A percentile compares a stretch with the other conserved stretches of the same genome.
Evolutionary conservation across 768 basidiomycete genomes (phyloP).

Genomic region (Rhizopogon roseolus): DNA sequence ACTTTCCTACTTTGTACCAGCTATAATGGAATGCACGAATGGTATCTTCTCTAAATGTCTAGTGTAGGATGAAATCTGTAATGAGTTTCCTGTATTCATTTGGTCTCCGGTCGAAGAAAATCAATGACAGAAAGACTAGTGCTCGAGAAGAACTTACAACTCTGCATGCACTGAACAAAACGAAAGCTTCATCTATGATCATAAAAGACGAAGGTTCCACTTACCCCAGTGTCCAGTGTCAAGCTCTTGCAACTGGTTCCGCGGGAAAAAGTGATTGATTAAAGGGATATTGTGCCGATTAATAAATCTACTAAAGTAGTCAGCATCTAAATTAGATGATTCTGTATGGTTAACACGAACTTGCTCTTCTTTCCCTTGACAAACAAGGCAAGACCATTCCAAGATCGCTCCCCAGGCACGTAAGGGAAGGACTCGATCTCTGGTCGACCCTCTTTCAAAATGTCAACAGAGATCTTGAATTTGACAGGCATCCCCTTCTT

Average conservation of each 20-base stretch:
- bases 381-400: slow-evolving; percentile 62
- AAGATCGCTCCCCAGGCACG: slow-evolving; percentile 44
- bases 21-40: neutral
- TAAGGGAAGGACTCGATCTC: slow-evolving; percentile 82
- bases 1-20: neutral
- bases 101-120: slow-evolving; percentile 31
- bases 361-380: slow-evolving; percentile 78
- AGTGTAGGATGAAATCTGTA: slow-evolving; percentile 17
- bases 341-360: slow-evolving; percentile 31
- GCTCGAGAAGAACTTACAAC: slow-evolving; percentile 32
- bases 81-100: slow-evolving; percentile 48
- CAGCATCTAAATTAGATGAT: neutral
- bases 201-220: slow-evolving; percentile 14
- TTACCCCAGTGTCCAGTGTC: slow-evolving; percentile 87
- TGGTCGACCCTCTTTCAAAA: slow-evolving; percentile 54
- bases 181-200: neutral
- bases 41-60: neutral
- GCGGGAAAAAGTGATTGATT: slow-evolving; percentile 70
- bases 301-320: slow-evolving; percentile 52
- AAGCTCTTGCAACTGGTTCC: slow-evolving; percentile 53
- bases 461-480: slow-evolving; percentile 72
- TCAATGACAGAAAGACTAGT: neutral
- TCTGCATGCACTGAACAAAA: slow-evolving; percentile 70
- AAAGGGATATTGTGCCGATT: slow-evolving; percentile 63
- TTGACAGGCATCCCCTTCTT: slow-evolving; percentile 33